phyloP scores from a whole-genome alignment of 768 basidiomycete genomes.

The Serendipita vermifera region DNA sequence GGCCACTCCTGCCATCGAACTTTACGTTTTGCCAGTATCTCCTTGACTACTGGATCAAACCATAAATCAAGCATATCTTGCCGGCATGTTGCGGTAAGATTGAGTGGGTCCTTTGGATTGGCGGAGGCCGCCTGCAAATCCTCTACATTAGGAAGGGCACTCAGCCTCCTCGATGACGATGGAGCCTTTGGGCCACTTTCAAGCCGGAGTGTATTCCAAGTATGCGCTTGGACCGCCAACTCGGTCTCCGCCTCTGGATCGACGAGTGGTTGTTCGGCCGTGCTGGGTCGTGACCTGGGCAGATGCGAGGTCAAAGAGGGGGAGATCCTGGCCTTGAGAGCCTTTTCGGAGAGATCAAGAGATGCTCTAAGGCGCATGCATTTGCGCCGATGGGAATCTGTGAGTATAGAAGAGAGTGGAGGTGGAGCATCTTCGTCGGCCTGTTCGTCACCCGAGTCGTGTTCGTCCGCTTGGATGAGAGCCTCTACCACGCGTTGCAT shows the following conservation, averaged over 20 bases:
- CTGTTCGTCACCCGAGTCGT: not conserved
- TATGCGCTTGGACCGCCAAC: not conserved
- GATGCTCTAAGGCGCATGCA: not conserved
- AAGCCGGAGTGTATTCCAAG: not conserved
- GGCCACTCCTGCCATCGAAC: constrained; percentile 43
- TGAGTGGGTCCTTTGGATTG: not conserved
- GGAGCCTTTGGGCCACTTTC: not conserved
- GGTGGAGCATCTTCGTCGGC: constrained; percentile 8
- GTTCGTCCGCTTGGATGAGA: constrained; percentile 6
- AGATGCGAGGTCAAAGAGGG: not conserved
- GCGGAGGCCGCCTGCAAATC: not conserved
- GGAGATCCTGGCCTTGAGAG: not conserved
- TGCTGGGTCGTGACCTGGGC: not conserved
- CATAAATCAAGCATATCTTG: constrained; percentile 43
- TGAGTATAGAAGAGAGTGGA: not conserved
- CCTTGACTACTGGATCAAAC: constrained; percentile 34
- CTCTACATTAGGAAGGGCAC: not conserved
- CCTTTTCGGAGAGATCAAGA: not conserved
- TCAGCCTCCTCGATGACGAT: not conserved
- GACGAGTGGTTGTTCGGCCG: constrained; percentile 1
- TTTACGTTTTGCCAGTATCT: constrained; percentile 29
- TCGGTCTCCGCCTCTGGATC: constrained; percentile 6
- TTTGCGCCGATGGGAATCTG: not conserved
- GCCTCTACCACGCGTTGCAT: constrained; percentile 16
- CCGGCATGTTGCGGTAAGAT: constrained; percentile 25